Evolutionary conservation across 176 grass and related monocot species (phyloP), one percentile per base, ranked within the genome.

Genomic region (Raddia guianensis): DNA sequence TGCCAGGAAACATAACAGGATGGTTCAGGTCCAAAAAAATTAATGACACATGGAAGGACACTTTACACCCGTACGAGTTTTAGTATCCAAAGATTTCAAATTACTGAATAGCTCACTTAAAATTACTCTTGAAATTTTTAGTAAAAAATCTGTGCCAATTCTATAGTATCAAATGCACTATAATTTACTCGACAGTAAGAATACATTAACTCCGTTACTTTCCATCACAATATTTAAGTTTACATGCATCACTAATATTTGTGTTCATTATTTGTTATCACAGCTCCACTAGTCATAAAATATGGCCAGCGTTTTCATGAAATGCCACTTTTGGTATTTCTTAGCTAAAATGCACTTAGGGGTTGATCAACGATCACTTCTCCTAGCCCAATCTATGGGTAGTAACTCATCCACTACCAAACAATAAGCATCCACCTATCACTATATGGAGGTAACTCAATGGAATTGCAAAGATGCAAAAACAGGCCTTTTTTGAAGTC

Each of bases 1-100:
- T 98, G 78, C 5, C 50, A 86, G 61, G 18, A 10, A 53, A 27
- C 10, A 64, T 15, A 68, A 35, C 0, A 13, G 5, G 9, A 10
- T 54, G 16, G 40, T 63, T 66, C 57, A 18, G 6, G 19, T 44
- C 10, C 16, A 70, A 69, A 45, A 9, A 2, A 74, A 69, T 8
- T 0, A 40, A 51, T 53, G 60, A 37, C 12, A 4, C 3, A 81
- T 53, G 47, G 14, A 62, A 15, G 3, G 27, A 27, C 27, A 27
- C 27, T 27, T 27, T 73, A 86, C 13, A 70, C 7, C 8, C 12
- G 4, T 13, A 37, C 15, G 15, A 54, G 18, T 72, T 60, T 12
- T 55, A 2, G 57, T 71, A 55, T 45, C 33, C 32, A 63, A 13
- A 53, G 3, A 72, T 48, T 27, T 62, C 2, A 27, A 18, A 56